Evolutionary conservation across 2,329 filamentous ascomycete genomes (phyloP), one percentile per base, ranked within the genome.

Genomic region (Aspergillus carbonarius): DNA sequence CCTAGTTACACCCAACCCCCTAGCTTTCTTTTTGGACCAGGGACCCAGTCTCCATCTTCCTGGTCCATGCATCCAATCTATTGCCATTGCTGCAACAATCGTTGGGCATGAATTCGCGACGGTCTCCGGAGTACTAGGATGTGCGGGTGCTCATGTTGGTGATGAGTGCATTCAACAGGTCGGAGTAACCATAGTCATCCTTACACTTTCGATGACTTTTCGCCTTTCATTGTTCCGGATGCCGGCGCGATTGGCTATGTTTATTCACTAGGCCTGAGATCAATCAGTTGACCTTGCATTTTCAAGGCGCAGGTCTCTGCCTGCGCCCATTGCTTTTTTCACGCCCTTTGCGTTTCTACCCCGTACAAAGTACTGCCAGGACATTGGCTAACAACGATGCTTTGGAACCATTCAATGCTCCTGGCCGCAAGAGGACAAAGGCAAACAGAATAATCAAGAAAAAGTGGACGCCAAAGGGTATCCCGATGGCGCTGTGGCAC

Each of bases 91-190:
- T 59, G 59, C 53, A 60, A 55, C 53, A 59, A 50, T 55, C 60
- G 63, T 68, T 65, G 66, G 66, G 71, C 70, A 74, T 65, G 65
- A 69, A 73, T 68, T 32, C 30, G 10, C 30, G 30, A 32, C 30
- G 9, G 30, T 32, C 9, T 10, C 8, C 30, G 30, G 30, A 32
- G 30, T 60, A 57, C 65, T 57, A 52, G 54, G 52, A 40, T 25
- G 47, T 50, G 39, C 27, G 57, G 30, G 40, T 54, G n/a, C 37
- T 53, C 42, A 50, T 53, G 50, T 30, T 42, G 50, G 37, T 40
- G 32, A 40, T 50, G 47, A 23, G 25, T 23, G 50, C 25, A 51
- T 47, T 50, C 44, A 35, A 39, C 18, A 51, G 51, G 30, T 58
- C 55, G 49, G 34, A 34, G 44, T 27, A 37, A 53, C 50, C 50